These are phyloP conservation scores for Hibiscus tridactylites DNA, from an alignment of 345 rosid genomes.

Conservation along the genomic window DNA sequence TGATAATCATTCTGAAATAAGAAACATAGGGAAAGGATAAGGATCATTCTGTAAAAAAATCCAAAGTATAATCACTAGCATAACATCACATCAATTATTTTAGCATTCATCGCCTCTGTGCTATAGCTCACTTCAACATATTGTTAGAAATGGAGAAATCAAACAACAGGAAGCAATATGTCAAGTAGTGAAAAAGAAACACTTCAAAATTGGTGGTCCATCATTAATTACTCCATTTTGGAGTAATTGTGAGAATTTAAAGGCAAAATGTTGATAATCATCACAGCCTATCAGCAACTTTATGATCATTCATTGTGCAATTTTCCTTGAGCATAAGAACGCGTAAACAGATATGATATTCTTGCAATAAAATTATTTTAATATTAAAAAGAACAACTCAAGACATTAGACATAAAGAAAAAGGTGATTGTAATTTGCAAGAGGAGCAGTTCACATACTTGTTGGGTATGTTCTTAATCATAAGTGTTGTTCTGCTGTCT, in stretches of 20 bases:
- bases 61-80: background rate
- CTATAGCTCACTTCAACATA: background rate
- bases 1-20: background rate
- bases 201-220: background rate
- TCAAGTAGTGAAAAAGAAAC: background rate
- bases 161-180: background rate
- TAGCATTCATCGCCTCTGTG: no score
- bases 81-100: background rate
- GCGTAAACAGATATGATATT: background rate
- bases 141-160: background rate
- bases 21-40: background rate
- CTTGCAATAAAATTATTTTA: background rate
- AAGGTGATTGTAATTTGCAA: background rate
- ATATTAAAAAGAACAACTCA: background rate
- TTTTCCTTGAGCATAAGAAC: background rate
- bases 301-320: background rate
- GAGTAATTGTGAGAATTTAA: background rate
- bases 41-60: background rate
- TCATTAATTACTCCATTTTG: background rate
- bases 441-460: constrained; percentile 41
- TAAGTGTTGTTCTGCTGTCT: constrained; percentile 77
- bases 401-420: background rate
- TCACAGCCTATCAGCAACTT: background rate
- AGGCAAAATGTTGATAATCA: background rate
- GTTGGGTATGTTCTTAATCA: constrained; percentile 96